Percentiles rank a stretch among this genome's conserved stretches.
Conservation (phyloP, 2,329 filamentous ascomycete species). For the Neobulgaria alba region DNA sequence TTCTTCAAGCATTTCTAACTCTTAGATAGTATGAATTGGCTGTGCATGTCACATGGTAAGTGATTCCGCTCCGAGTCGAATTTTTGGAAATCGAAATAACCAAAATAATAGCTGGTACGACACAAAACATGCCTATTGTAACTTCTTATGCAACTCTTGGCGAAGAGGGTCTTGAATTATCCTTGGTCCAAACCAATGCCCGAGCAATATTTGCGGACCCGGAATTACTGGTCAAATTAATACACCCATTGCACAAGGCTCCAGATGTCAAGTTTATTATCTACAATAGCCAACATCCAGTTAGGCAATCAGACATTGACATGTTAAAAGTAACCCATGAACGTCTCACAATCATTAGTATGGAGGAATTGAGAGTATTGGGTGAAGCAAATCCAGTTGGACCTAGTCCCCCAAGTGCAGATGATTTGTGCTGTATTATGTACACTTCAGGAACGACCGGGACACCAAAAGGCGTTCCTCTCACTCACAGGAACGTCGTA, state of each 20-base stretch:
- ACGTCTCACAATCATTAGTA: constrained; percentile 43
- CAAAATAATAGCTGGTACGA: constrained; percentile 42
- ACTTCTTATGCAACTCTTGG: constrained; percentile 94
- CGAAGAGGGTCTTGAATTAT: constrained; percentile 75
- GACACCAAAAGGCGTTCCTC: constrained; percentile 78
- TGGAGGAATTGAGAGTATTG: constrained; percentile 45
- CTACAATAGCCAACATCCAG: constrained; percentile 50
- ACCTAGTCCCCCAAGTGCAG: constrained; percentile 60
- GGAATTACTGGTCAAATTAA: constrained; percentile 56
- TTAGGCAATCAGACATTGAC: constrained; percentile 38
- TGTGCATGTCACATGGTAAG: constrained; percentile 65
- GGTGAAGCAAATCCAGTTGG: constrained; percentile 55
- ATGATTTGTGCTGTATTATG: constrained; percentile 78
- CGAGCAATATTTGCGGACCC: constrained; percentile 83
- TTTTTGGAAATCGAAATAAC: no score
- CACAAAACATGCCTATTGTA: constrained; percentile 84
- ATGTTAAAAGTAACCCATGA: constrained; percentile 49
- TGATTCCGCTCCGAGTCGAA: neutral
- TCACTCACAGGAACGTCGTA: constrained; percentile 76
- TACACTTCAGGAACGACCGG: constrained; percentile 88
- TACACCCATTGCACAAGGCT: constrained; percentile 46
- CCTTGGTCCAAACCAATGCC: constrained; percentile 70
- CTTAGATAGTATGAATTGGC: constrained; percentile 46
- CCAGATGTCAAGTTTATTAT: constrained; percentile 50
- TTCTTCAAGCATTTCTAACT: neutral